These are phyloP conservation scores for Nicotiana sylvestris DNA, from an alignment of 257 asterid genomes.

Conservation along the genomic window DNA sequence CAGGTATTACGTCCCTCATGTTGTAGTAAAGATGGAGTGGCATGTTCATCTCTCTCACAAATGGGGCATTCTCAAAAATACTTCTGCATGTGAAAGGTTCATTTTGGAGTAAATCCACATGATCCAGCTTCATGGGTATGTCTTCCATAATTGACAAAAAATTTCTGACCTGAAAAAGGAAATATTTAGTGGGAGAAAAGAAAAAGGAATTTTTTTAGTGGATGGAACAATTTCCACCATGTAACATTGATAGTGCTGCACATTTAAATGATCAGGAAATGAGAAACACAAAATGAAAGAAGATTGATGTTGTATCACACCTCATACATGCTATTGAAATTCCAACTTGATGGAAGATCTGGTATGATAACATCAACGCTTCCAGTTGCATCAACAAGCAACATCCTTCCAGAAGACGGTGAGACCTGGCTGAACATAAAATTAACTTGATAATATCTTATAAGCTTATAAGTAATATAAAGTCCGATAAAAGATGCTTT, in stretches of 20 bases:
- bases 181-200: constrained; percentile 8
- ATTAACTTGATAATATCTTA: constrained; percentile 16
- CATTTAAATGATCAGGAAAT: neutral
- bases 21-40: constrained; percentile 43
- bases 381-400: constrained; percentile 93
- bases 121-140: constrained; percentile 37
- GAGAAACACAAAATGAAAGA: constrained; percentile 11
- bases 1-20: constrained; percentile 31
- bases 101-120: constrained; percentile 27
- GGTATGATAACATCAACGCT: constrained; percentile 53
- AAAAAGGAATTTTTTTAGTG: constrained; percentile 3
- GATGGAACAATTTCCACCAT: constrained; percentile 7
- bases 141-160: constrained; percentile 58
- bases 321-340: constrained; percentile 54
- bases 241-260: neutral
- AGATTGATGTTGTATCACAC: constrained; percentile 26
- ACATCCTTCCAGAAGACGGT: constrained; percentile 71
- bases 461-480: neutral
- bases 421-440: constrained; percentile 52
- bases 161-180: constrained; percentile 49
- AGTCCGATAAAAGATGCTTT: neutral
- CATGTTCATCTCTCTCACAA: constrained; percentile 29
- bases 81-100: constrained; percentile 61
- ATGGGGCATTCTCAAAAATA: constrained; percentile 44
- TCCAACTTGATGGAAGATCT: constrained; percentile 52